Conservation (phyloP, 1,284 basidiomycete genomes). For the Gomphus bonarii region DNA sequence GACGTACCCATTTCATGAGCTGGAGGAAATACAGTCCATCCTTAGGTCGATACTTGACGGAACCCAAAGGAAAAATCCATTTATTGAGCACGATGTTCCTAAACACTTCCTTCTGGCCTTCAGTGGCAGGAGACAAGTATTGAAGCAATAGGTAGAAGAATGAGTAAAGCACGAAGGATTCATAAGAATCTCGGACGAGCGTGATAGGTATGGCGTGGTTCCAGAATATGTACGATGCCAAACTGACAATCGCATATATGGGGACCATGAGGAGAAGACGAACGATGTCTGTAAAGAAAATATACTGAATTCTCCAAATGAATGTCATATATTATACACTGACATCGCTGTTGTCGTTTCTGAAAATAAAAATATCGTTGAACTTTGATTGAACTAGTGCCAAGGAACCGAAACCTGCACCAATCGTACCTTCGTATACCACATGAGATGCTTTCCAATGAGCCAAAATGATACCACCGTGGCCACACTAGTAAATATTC, state of each 20-base stretch:
- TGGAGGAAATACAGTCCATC: slow-evolving; percentile 66
- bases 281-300: slow-evolving; percentile 43
- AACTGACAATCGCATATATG: slow-evolving; percentile 59
- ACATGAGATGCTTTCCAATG: slow-evolving; percentile 58
- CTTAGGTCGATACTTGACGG: slow-evolving; percentile 57
- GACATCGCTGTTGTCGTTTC: slow-evolving; percentile 62
- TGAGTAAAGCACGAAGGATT: slow-evolving; percentile 59
- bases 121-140: slow-evolving; percentile 56
- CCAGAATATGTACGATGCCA: slow-evolving; percentile 66
- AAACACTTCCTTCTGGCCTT: slow-evolving; percentile 57
- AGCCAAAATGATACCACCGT: slow-evolving; percentile 57
- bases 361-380: slow-evolving; percentile 18
- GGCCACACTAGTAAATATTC: slow-evolving; percentile 48
- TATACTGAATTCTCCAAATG: slow-evolving; percentile 18
- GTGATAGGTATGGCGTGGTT: slow-evolving; percentile 55
- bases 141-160: slow-evolving; percentile 72
- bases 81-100: slow-evolving; percentile 33
- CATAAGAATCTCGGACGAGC: slow-evolving; percentile 57
- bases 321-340: slow-evolving; percentile 16
- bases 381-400: slow-evolving; percentile 2
- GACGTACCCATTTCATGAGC: slow-evolving; percentile 55
- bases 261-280: slow-evolving; percentile 75
- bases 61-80: slow-evolving; percentile 66
- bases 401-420: too few species aligned
- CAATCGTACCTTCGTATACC: slow-evolving; percentile 55